These are phyloP conservation scores for Penicillium sp. DNA, from an alignment of 2,329 filamentous ascomycete species.

Conservation along the genomic window DNA sequence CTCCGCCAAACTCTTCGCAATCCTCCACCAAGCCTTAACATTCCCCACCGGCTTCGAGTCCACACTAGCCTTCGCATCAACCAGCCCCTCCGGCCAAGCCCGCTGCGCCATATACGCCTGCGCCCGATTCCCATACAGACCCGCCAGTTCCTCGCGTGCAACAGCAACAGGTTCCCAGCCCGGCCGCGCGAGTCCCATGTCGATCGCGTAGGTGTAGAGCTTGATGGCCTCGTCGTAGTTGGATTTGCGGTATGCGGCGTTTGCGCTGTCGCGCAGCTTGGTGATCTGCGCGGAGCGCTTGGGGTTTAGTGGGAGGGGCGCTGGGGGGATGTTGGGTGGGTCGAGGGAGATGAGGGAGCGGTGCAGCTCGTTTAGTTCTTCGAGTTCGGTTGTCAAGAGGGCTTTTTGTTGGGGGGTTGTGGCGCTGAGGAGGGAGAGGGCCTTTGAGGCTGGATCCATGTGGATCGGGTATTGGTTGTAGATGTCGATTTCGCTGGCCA, in stretches of 20 bases:
- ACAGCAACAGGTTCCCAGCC: conserved; percentile 84
- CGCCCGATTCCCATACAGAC: conserved; percentile 81
- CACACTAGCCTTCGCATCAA: conserved; percentile 85
- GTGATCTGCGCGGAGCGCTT: conserved; percentile 85
- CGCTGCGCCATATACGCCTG: conserved; percentile 82
- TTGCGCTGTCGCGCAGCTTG: conserved; percentile 89
- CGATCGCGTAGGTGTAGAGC: conserved; percentile 81
- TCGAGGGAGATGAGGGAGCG: conserved; percentile 67
- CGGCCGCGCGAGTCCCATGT: conserved; percentile 83
- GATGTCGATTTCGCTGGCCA: conserved; percentile 36
- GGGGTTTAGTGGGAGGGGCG: conserved; percentile 87
- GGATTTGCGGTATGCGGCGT: conserved; percentile 77
- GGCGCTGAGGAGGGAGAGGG: conserved; percentile 56
- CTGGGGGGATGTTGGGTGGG: conserved; percentile 71
- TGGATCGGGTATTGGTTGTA: conserved; percentile 82
- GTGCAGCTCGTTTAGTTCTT: conserved; percentile 77
- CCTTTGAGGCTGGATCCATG: conserved; percentile 80
- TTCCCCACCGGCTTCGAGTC: conserved; percentile 86
- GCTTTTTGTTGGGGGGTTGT: conserved; percentile 48
- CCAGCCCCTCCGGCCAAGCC: conserved; percentile 81
- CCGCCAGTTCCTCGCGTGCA: conserved; percentile 79
- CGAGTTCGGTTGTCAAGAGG: conserved; percentile 65
- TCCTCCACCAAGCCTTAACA: conserved; percentile 91
- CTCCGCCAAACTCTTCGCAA: conserved; percentile 82
- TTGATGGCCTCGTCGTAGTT: conserved; percentile 74